Percentiles rank a stretch among this genome's conserved stretches.
These are phyloP conservation scores for Forsythia viridissima DNA, from an alignment of 257 asterid species.

Conservation along the genomic window DNA sequence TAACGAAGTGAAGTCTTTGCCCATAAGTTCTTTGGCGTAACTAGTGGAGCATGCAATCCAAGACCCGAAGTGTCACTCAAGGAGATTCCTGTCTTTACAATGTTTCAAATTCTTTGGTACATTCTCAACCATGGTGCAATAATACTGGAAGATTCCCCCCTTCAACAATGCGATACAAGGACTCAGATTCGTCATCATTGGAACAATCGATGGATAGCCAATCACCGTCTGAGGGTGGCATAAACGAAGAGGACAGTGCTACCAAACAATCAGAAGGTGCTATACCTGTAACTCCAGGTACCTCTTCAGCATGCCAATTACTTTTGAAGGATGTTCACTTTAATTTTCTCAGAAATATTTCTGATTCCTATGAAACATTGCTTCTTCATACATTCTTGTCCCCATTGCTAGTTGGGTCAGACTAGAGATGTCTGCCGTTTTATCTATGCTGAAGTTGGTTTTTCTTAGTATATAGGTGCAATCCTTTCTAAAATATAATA, in stretches of 20 bases:
- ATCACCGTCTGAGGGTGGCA: slow-evolving; percentile 64
- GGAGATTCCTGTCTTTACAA: slow-evolving; percentile 38
- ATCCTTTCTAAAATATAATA: background rate
- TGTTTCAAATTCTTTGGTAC: slow-evolving; percentile 36
- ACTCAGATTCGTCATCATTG: slow-evolving; percentile 68
- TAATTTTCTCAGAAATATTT: background rate
- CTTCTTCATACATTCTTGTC: background rate
- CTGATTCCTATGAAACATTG: background rate
- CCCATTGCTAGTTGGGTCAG: background rate
- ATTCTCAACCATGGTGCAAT: slow-evolving; percentile 62
- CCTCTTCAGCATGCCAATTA: slow-evolving; percentile 14
- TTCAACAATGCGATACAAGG: slow-evolving; percentile 44
- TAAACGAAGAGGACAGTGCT: slow-evolving; percentile 56
- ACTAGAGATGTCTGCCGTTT: background rate
- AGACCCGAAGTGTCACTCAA: slow-evolving; percentile 42
- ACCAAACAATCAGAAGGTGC: slow-evolving; percentile 47
- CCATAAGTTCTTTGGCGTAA: slow-evolving; percentile 16
- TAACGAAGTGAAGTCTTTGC: slow-evolving; percentile 20
- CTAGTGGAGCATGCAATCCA: slow-evolving; percentile 59
- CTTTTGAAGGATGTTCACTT: background rate
- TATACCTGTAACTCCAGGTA: slow-evolving; percentile 50
- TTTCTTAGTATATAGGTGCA: background rate
- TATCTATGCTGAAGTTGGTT: background rate
- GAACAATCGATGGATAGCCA: slow-evolving; percentile 69
- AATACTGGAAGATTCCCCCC: slow-evolving; percentile 40